Evolutionary conservation across 1,284 basidiomycete species (phyloP), one percentile per base, ranked within the genome.

Genomic region (Cystobasidium pallidum): DNA sequence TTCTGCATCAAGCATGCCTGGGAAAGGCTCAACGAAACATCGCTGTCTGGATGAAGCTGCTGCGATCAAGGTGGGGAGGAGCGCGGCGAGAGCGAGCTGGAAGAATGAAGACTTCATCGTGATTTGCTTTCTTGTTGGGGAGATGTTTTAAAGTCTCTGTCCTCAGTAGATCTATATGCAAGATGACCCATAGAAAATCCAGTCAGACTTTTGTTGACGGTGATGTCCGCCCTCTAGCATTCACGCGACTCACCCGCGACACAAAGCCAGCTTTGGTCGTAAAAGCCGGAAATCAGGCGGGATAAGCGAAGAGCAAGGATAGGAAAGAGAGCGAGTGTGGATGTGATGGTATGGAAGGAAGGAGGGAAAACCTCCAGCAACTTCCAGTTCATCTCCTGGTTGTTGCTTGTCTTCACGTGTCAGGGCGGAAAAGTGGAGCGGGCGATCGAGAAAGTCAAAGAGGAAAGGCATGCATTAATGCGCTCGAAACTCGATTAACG

Each of bases 21-120:
- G 67, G 45, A 70, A 70, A n/a, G 67, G 67, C 43, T 70, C 67
- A 4, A 62, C 28, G 43, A 55, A 70, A 36, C 67, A 70, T 26
- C 67, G 67, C 45, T 65, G 62, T 49, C 45, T 47, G 24, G 62
- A 30, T 36, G 57, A 45, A 43, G 39, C 47, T 32, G 47, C 67
- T 24, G 59, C 45, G 47, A 58, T 58, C 32, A 49, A 21, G 41
- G 67, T 28, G 26, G 34, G 34, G 2, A 66, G 43, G 51, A 55
- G 41, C 6, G 47, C 30, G 41, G 58, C 57, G 39, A 62, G 57
- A 19, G 58, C 58, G 39, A 61, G 58, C 21, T 61, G 58, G 58
- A 61, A 43, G 58, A 61, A 43, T 24, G 58, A 61, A 21, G 58
- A 8, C 39, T 61, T 43, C 58, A 61, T 61, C 17, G 36, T 61